A percentile compares a stretch with the other conserved stretches of the same genome.
These are phyloP conservation scores for Kodamaea jinghongensis DNA, from an alignment of 805 yeast species.

Conservation along the genomic window DNA sequence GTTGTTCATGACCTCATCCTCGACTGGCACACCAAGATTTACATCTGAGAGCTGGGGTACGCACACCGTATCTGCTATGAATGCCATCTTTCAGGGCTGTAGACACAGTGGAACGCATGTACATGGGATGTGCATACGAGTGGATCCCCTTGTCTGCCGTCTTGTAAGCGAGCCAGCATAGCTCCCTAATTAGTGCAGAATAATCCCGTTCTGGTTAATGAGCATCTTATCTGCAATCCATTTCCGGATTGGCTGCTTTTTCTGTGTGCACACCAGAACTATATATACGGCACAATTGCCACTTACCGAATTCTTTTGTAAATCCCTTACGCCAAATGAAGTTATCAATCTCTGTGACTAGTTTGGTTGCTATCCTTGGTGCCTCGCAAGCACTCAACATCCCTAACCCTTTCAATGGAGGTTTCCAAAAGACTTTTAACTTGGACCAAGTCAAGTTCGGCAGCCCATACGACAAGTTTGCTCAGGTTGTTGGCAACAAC, in stretches of 20 bases:
- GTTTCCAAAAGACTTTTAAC: slow-evolving; percentile 18
- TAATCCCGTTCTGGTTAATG: not conserved
- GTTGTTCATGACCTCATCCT: too few relatives aligned
- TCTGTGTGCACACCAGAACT: slow-evolving; percentile 5
- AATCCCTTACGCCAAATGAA: slow-evolving; percentile 15
- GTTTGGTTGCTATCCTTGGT: slow-evolving; percentile 19
- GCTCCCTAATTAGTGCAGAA: not conserved
- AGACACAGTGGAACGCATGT: too few relatives aligned
- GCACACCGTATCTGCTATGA: too few relatives aligned
- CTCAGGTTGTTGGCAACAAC: slow-evolving; percentile 13
- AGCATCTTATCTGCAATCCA: too few relatives aligned
- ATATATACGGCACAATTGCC: slow-evolving; percentile 5
- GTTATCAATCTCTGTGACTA: slow-evolving; percentile 17
- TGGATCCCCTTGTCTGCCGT: too few relatives aligned
- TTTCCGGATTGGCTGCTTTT: too few relatives aligned
- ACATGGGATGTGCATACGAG: too few relatives aligned
- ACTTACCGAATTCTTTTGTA: not conserved
- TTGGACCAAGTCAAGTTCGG: slow-evolving; percentile 4
- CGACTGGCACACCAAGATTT: too few relatives aligned
- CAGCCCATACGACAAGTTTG: slow-evolving; percentile 7
- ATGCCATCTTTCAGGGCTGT: too few relatives aligned
- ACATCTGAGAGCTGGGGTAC: too few relatives aligned
- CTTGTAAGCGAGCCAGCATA: too few relatives aligned
- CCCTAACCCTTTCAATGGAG: slow-evolving; percentile 19
- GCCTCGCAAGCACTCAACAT: slow-evolving; percentile 21